Base-by-base conservation (phyloP, 169 alveolate genomes). In the Plasmodium gonderi region DNA sequence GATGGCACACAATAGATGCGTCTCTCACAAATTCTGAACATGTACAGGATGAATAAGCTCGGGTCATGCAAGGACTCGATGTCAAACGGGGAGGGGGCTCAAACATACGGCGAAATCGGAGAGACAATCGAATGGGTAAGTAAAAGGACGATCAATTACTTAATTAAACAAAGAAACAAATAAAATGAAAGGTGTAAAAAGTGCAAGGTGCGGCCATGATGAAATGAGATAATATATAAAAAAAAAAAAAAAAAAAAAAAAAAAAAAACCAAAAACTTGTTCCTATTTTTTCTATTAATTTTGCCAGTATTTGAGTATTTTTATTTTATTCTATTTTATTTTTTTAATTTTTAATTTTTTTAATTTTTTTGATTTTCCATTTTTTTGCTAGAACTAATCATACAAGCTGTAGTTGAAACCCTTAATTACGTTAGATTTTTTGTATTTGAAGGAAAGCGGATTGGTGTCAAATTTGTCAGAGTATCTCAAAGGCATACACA, bases 391-490 rank as follows among this genome's bases (percentile, higher is more conserved):
- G 26, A 8, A 14, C 0, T 29, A 20, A n/a, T 82, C 92, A 29
- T 75, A 36, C 38, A n/a, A 47, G 29, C 79, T 85, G 92, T 85
- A 85, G 40, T 76, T 85, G 49, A 85, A 85, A 65, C 33, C 87
- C 17, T 76, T 47, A 45, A 85, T 45, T 65, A 75, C 7, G 20
- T 49, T 38, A 33, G 33, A 67, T 20, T 72, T 51, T 9, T 49
- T 36, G 5, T 45, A 36, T 11, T 26, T 60, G 23, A 75, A 33
- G 26, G 51, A 5, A 36, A 17, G 2, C 14, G 40, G 49, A 23
- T 11, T 65, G 40, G 42, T 40, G 64, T 85, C 92, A 75, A 51
- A 75, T 23, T 75, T 74, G 47, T 85, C 92, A 11, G 92, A 85
- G 33, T 49, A 60, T 14, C 85, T 29, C 12, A 85, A 47, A 9